Base-by-base conservation (phyloP, 148 eudicot species). In the Simmondsia chinensis region DNA sequence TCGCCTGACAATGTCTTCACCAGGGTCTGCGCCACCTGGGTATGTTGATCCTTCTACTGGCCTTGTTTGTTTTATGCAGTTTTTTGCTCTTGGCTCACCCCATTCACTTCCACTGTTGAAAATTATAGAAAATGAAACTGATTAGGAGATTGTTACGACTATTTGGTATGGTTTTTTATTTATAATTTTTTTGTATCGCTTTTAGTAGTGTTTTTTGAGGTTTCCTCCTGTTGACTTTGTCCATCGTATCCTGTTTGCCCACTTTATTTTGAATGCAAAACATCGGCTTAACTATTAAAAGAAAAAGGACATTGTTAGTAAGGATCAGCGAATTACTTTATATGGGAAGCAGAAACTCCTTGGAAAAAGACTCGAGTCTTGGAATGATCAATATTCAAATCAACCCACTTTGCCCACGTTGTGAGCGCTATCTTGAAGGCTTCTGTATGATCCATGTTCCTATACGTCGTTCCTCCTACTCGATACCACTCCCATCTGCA, bases 391-490 rank as follows among this genome's bases (percentile, higher is more conserved):
- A 66, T 64, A 64, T 72, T 57, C 9, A 69, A 50, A 61, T 82
- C 93, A 17, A 75, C 52, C 86, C 86, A 78, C 1, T 70, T 70
- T 2, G 71, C 71, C 93, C 86, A 82, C 7, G 82, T 78, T 35
- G 65, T 70, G 42, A 82, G 42, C 7, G 77, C 93, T 12, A 65
- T 72, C 49, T 52, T 54, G 59, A 69, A 78, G 16, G 93, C 86
- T 64, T 51, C 57, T 75, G 72, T 72, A 20, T 49, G 72, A 39
- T 70, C 76, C 86, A 82, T 63, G 36, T 43, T 66, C 40, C 59
- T 69, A 2, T 48, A 16, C 22, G 71, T 26, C 54, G 59, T 61
- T 7, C 67, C 67, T 38, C 69, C 82, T 10, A 72, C 68, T 56
- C 72, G 63, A 20, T 46, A 69, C 23, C 70, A 69, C 26, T 75